Percentiles rank a stretch among this genome's conserved stretches.
Conservation (phyloP, 2,329 filamentous ascomycete species). For the Xylariaceae sp. region DNA sequence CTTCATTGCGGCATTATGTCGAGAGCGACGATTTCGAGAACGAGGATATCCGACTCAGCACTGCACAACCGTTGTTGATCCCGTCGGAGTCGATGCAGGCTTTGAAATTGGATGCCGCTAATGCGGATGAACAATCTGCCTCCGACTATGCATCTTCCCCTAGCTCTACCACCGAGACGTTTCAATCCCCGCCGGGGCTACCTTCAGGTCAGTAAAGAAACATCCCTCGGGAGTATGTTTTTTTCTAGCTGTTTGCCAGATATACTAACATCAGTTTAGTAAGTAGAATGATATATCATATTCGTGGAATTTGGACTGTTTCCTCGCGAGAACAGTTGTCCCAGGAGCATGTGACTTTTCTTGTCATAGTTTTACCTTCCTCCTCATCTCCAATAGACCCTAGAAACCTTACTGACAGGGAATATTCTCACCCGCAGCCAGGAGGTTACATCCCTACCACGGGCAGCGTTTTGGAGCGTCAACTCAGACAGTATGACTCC, state of each 20-base stretch:
- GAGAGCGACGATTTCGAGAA: conserved; percentile 31
- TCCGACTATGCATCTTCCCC: conserved; percentile 31
- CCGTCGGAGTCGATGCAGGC: conserved; percentile 27
- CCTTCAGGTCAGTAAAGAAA: no score
- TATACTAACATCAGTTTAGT: no score
- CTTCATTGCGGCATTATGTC: conserved; percentile 29
- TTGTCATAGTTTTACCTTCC: no score
- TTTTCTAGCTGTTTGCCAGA: no score
- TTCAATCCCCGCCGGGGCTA: conserved; percentile 22
- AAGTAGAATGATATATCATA: no score
- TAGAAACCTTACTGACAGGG: no score
- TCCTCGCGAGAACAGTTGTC: no score
- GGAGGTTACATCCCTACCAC: conserved; percentile 29
- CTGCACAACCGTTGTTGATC: conserved; percentile 26
- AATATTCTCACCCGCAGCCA: no score
- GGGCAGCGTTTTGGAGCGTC: conserved; percentile 29
- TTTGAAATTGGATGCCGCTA: conserved; percentile 18
- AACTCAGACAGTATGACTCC: conserved; percentile 27
- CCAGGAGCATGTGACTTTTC: no score
- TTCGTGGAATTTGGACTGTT: no score
- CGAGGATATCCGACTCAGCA: conserved; percentile 28
- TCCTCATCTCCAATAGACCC: no score
- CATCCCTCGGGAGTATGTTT: no score
- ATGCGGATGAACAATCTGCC: conserved; percentile 20
- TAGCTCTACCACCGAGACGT: conserved; percentile 21